Percentiles rank a stretch among this genome's conserved stretches.
These are phyloP conservation scores for Maudiozyma turicensis DNA, from an alignment of 805 yeast genomes.

Conservation along the genomic window DNA sequence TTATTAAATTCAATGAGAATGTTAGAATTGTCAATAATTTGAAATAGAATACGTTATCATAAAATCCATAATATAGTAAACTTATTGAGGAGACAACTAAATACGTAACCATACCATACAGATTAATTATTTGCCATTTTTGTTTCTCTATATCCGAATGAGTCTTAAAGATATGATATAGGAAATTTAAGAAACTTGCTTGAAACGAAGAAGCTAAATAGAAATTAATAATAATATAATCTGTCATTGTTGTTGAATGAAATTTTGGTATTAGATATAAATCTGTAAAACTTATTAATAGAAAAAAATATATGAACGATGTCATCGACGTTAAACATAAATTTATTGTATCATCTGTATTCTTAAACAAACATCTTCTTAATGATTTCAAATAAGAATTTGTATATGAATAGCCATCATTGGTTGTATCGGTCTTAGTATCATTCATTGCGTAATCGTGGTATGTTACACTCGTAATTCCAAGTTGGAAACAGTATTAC, in stretches of 20 bases:
- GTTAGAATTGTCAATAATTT: slow-evolving; percentile 31
- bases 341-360: slow-evolving; percentile 5
- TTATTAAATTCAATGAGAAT: slow-evolving; percentile 42
- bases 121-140: slow-evolving; percentile 56
- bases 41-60: slow-evolving; percentile 27
- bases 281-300: slow-evolving; percentile 20
- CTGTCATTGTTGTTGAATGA: slow-evolving; percentile 30
- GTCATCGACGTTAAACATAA: slow-evolving; percentile 1
- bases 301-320: slow-evolving; percentile 3
- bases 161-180: slow-evolving; percentile 51
- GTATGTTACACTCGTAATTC: background rate
- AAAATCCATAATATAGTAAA: slow-evolving; percentile 34
- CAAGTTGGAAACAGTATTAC: no score
- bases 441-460: background rate
- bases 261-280: slow-evolving; percentile 17
- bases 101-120: slow-evolving; percentile 56
- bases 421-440: background rate
- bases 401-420: background rate
- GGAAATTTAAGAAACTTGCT: slow-evolving; percentile 49
- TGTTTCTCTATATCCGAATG: slow-evolving; percentile 44
- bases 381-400: slow-evolving; percentile 3
- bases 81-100: slow-evolving; percentile 50
- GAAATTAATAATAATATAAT: slow-evolving; percentile 38
- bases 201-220: slow-evolving; percentile 45
- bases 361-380: background rate